Evolutionary conservation across 1,139 yeast species (phyloP), one percentile per base, ranked within the genome.

Genomic region (Candida sojae): DNA sequence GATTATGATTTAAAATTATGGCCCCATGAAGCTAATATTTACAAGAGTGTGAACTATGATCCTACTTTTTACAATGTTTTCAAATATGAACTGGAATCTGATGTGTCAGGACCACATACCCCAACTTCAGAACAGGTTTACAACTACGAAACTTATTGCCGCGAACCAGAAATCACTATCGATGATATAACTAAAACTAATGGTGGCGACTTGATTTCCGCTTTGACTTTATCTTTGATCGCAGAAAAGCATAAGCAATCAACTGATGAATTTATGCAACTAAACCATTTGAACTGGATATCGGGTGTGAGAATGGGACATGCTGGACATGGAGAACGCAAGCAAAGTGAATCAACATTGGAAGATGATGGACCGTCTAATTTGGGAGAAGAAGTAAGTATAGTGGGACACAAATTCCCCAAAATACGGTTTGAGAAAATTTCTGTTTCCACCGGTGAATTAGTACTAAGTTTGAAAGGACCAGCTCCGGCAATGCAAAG

Each of bases 351-450:
- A 8, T 31, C 47, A 5, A 37, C 43, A 9, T 48, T 54, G 30
- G 67, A 60, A 34, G 82, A 73, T 51, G 79, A 71, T 52, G 77
- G 74, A 31, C 91, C 86, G 2, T 79, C 84, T 13, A 89, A 88
- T 58, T 67, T 92, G 23, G 97, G 96, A 5, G 97, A 91, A 64
- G 98, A 93, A 62, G 92, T 92, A 1, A 86, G 96, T 55, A 75
- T 82, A 30, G 93, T 92, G 7, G 97, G 97, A 1, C 93, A 88
- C 58, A 89, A 88, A 58, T 91, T 93, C 61, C 96, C 97, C 1
- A 88, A 87, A 54, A 79, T 93, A 2, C 72, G 86, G 3, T 92
- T 93, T 62, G 98, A 93, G 57, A 84, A 84, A 59, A 91, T 93
- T 6, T 84, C 93, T 1, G 96, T 93, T 0, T 82, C 96, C 0